Conservation (phyloP, 202 grass and related monocot species). For the Panicum hallii region DNA sequence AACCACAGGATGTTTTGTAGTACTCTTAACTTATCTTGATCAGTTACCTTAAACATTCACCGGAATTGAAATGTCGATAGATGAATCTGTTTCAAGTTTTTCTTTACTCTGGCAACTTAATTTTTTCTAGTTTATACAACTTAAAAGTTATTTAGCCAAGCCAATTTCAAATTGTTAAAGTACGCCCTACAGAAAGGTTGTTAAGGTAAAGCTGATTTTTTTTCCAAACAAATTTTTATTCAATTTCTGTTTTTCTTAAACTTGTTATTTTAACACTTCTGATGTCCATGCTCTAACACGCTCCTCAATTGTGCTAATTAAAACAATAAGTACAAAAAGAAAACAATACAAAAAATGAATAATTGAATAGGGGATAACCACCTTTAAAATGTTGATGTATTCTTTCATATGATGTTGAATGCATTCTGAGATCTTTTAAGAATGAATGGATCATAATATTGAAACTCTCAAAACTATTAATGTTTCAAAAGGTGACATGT, state of each 20-base stretch:
- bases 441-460: constrained; percentile 37
- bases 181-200: constrained; percentile 3
- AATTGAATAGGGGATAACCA: background rate
- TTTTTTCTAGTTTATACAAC: background rate
- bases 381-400: background rate
- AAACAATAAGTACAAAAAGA: background rate
- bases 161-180: constrained; percentile 33
- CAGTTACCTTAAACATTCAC: background rate
- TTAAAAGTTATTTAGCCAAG: background rate
- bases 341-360: background rate
- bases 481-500: constrained; percentile 99
- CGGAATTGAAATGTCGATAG: background rate
- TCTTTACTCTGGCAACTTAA: constrained; percentile 9
- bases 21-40: background rate
- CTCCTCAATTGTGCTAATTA: background rate
- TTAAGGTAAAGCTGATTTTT: constrained; percentile 23
- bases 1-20: background rate
- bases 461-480: constrained; percentile 60
- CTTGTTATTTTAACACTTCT: background rate
- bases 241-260: background rate
- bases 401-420: constrained; percentile 11
- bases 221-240: background rate
- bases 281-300: background rate
- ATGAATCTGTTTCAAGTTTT: background rate
- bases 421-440: background rate